Evolutionary conservation across 176 grass and related monocot genomes (phyloP), one percentile per base, ranked within the genome.

Genomic region (barley (Hordeum vulgare)): DNA sequence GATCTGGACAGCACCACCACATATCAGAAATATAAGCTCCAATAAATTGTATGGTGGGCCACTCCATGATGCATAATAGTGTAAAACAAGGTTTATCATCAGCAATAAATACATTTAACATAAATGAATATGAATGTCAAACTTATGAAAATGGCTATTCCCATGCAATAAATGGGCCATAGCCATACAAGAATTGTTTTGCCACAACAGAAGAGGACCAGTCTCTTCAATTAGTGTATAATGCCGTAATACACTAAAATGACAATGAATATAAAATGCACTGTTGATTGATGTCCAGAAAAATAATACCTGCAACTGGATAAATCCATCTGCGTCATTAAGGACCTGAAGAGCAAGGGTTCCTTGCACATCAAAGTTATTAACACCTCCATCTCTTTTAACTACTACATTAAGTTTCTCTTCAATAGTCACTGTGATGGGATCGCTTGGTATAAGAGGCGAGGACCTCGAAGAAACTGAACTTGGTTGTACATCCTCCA

Each of bases 321-420:
- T 88, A 80, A 97, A 97, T 33, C 94, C 88, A 91, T 97, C 91
- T 27, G 90, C 75, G 14, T 93, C 86, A 33, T 93, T 97, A 70
- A 92, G 90, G 86, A 97, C 77, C 76, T 97, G 89, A 83, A 97
- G 94, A 79, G 88, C 90, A 72, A 97, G 89, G 70, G 91, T 93
- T 51, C 90, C 93, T 88, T 95, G 93, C 76, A 95, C 78, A 84
- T 95, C 93, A 82, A 95, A 92, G 61, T 71, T 87, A 87, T 82
- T 97, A 77, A 97, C 76, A 13, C 94, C 94, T 21, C 91, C 91
- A 78, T 97, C 94, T 80, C 89, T 91, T 86, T 91, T 89, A 78
- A 91, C 87, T 56, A 66, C 40, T 36, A 91, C 87, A 80, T 94
- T 97, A 47, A 94, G 84, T 60, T 83, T 93, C 78, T 97, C 94